phyloP scores from a whole-genome alignment of 352 stramenopile species.

The Pythium oligandrum region DNA sequence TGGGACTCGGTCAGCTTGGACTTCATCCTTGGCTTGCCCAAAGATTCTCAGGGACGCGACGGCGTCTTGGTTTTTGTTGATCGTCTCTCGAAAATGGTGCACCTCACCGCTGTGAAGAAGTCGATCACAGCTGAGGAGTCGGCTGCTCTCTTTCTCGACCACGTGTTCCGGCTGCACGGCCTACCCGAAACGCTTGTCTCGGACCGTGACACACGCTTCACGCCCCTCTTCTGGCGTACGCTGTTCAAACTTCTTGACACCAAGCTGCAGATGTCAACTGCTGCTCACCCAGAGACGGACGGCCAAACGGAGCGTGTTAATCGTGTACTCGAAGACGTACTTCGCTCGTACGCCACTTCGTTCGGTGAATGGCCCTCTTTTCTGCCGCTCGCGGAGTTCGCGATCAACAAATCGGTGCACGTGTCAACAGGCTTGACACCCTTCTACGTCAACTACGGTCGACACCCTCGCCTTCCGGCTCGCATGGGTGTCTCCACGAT shows the following conservation, averaged over 20 bases:
- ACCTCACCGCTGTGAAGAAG: slow-evolving; percentile 4
- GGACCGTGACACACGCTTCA: slow-evolving; percentile 1
- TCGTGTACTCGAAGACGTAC: slow-evolving; percentile 13
- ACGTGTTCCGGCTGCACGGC: slow-evolving; percentile 4
- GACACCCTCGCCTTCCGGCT: slow-evolving; percentile 12
- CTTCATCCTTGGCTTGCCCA: slow-evolving; percentile 17
- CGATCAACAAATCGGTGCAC: slow-evolving; percentile 24
- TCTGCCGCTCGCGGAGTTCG: slow-evolving; percentile 22
- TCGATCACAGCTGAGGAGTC: background rate
- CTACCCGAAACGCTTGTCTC: background rate
- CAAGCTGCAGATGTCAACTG: background rate
- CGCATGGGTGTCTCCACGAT: slow-evolving; percentile 2
- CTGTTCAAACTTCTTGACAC: slow-evolving; percentile 1
- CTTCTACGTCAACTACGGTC: slow-evolving; percentile 15
- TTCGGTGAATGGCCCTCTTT: slow-evolving; percentile 9
- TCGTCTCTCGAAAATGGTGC: slow-evolving; percentile 13
- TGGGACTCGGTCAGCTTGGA: slow-evolving; percentile 20
- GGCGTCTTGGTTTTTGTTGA: slow-evolving; percentile 13
- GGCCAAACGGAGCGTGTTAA: slow-evolving; percentile 7
- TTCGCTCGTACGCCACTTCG: slow-evolving; percentile 8
- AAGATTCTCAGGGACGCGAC: background rate
- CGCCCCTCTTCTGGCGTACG: background rate
- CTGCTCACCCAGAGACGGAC: background rate
- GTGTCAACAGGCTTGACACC: slow-evolving; percentile 16
- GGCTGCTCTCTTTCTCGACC: slow-evolving; percentile 5